Percentiles rank a stretch among this genome's conserved stretches.
These are phyloP conservation scores for Trypanosomatidae sp. DNA, from an alignment of 208 protist species.

Conservation along the genomic window DNA sequence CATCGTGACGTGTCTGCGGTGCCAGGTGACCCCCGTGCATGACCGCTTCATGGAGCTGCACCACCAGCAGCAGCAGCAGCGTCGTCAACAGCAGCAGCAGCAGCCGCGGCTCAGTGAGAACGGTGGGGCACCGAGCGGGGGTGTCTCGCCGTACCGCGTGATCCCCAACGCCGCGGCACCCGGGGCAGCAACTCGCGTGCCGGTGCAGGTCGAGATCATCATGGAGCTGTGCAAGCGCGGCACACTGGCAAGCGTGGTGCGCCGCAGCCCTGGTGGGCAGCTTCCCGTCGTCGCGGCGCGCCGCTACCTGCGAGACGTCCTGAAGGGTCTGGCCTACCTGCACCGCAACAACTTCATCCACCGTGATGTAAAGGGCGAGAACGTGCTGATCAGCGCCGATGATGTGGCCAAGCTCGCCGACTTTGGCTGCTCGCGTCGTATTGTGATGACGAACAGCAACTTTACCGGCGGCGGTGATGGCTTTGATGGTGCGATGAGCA, in stretches of 20 bases:
- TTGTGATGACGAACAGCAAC: slow-evolving; percentile 41
- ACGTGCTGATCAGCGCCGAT: slow-evolving; percentile 76
- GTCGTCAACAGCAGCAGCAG: too few relatives aligned
- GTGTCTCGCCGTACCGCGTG: too few relatives aligned
- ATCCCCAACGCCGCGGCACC: background rate
- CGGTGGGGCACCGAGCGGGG: background rate
- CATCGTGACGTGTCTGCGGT: slow-evolving; percentile 83
- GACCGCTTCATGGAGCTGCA: slow-evolving; percentile 28
- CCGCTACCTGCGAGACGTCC: slow-evolving; percentile 74
- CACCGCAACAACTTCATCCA: slow-evolving; percentile 80
- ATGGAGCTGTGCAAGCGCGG: slow-evolving; percentile 83
- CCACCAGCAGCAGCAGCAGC: slow-evolving; percentile 14
- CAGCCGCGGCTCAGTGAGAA: background rate
- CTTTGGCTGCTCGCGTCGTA: slow-evolving; percentile 92
- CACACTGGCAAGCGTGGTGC: slow-evolving; percentile 46
- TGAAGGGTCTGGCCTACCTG: slow-evolving; percentile 79
- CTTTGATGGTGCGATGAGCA: slow-evolving; percentile 14
- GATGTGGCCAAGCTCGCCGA: slow-evolving; percentile 93
- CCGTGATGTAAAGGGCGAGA: slow-evolving; percentile 88
- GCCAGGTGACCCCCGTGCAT: slow-evolving; percentile 56
- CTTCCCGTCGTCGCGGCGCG: slow-evolving; percentile 39
- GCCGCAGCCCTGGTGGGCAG: slow-evolving; percentile 46
- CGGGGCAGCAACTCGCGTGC: slow-evolving; percentile 6
- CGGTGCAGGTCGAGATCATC: slow-evolving; percentile 84
- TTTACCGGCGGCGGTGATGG: slow-evolving; percentile 10